Evolutionary conservation across 495 filamentous ascomycete species (phyloP).

Genomic region (Alectoria sarmentosa): DNA sequence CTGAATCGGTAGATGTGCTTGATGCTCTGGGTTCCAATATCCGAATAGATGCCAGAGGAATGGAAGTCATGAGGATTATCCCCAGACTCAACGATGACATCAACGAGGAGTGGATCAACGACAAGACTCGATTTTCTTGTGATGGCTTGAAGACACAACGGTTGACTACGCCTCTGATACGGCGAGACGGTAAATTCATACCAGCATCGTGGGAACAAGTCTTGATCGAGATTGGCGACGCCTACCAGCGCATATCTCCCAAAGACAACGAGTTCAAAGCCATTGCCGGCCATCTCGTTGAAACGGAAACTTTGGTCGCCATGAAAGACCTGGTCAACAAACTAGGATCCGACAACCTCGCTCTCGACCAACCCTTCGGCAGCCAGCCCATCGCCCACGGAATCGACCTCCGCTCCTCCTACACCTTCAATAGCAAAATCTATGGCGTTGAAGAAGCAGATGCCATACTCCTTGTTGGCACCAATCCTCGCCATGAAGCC

Average conservation of each 20-base stretch:
- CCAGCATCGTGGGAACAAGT: slow-evolving; percentile 93
- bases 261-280: slow-evolving; percentile 93
- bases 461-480: slow-evolving; percentile 83
- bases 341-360: slow-evolving; percentile 91
- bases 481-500: slow-evolving; percentile 90
- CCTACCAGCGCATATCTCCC: slow-evolving; percentile 65
- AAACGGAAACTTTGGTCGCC: slow-evolving; percentile 87
- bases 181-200: slow-evolving; percentile 78
- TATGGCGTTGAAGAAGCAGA: slow-evolving; percentile 90
- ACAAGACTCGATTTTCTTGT: slow-evolving; percentile 94
- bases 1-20: slow-evolving; percentile 89
- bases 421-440: slow-evolving; percentile 92
- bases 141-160: slow-evolving; percentile 95
- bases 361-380: slow-evolving; percentile 82
- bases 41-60: slow-evolving; percentile 81
- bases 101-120: slow-evolving; percentile 99
- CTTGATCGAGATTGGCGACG: slow-evolving; percentile 72
- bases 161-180: slow-evolving; percentile 84
- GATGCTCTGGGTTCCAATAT: slow-evolving; percentile 93
- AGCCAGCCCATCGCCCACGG: slow-evolving; percentile 82
- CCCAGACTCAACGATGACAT: slow-evolving; percentile 94
- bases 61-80: slow-evolving; percentile 92
- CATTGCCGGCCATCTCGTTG: slow-evolving; percentile 82
- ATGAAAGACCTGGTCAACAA: slow-evolving; percentile 96
- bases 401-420: slow-evolving; percentile 89